Evolutionary conservation across 1,284 basidiomycete species (phyloP).

Genomic region (Lentinus polychrous): DNA sequence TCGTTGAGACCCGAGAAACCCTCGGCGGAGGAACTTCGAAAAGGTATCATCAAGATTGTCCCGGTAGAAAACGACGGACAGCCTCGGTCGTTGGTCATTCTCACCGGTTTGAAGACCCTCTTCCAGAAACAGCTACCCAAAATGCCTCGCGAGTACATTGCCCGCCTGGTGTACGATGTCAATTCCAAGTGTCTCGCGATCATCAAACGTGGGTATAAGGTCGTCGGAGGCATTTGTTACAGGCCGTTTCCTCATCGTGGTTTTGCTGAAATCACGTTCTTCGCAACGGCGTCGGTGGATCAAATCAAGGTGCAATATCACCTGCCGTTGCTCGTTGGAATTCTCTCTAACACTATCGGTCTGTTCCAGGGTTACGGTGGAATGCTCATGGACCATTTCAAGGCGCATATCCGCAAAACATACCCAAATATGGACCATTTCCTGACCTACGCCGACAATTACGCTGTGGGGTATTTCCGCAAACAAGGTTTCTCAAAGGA

Average conservation of each 20-base stretch:
- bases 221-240: slow-evolving; percentile 98
- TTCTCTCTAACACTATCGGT: slow-evolving; percentile 7
- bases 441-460: slow-evolving; percentile 98
- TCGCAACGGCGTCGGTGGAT: slow-evolving; percentile 93
- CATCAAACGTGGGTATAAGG: slow-evolving; percentile 91
- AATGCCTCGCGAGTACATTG: slow-evolving; percentile 99
- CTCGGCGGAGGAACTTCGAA: slow-evolving; percentile 77
- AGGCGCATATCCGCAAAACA: slow-evolving; percentile 81
- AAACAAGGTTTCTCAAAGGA: slow-evolving; percentile 99
- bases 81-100: slow-evolving; percentile 75
- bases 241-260: slow-evolving; percentile 91
- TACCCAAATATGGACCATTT: slow-evolving; percentile 89
- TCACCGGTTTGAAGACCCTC: slow-evolving; percentile 93
- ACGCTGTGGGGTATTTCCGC: slow-evolving; percentile 98
- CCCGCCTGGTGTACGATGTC: slow-evolving; percentile 88
- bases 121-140: slow-evolving; percentile 98
- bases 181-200: slow-evolving; percentile 94
- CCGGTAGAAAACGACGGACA: slow-evolving; percentile 83
- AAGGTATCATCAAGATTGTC: slow-evolving; percentile 79
- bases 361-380: slow-evolving; percentile 91
- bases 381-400: slow-evolving; percentile 99
- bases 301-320: slow-evolving; percentile 80
- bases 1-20: slow-evolving; percentile 63
- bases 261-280: slow-evolving; percentile 99
- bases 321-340: not conserved